Evolutionary conservation across 768 basidiomycete species (phyloP).

Genomic region (Leccinum disarticulatum): DNA sequence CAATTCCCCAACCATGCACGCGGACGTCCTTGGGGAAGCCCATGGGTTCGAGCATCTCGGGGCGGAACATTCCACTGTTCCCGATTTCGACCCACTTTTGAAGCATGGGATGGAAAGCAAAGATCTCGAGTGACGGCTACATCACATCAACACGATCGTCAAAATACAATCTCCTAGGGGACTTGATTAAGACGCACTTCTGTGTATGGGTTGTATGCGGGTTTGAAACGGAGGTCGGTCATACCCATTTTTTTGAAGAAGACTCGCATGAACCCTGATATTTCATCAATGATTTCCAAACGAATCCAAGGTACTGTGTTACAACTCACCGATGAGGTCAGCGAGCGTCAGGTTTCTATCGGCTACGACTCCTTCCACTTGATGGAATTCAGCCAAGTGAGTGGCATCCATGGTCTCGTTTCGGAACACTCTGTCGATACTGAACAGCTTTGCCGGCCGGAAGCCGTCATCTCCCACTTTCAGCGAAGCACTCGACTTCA

Average conservation of each 20-base stretch:
- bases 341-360: conserved; percentile 90
- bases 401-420: conserved; percentile 99
- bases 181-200: conserved; percentile 52
- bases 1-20: conserved; percentile 96
- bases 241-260: conserved; percentile 99
- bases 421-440: conserved; percentile 97
- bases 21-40: conserved; percentile 95
- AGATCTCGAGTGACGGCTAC: conserved; percentile 95
- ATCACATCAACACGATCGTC: conserved; percentile 6
- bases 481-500: conserved; percentile 8
- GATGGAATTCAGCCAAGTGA: conserved; percentile 98
- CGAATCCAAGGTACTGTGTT: not conserved
- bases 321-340: conserved; percentile 81
- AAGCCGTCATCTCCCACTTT: conserved; percentile 62
- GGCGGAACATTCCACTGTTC: conserved; percentile 99
- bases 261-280: conserved; percentile 91
- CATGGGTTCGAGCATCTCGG: conserved; percentile 99
- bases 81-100: conserved; percentile 97
- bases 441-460: conserved; percentile 91
- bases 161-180: not conserved
- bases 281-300: not conserved
- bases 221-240: conserved; percentile 92
- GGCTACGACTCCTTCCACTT: conserved; percentile 99
- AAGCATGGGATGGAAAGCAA: conserved; percentile 94
- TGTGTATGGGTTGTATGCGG: conserved; percentile 97